Evolutionary conservation across 495 filamentous ascomycete genomes (phyloP).

Genomic region (Hypoxylon trugodes): DNA sequence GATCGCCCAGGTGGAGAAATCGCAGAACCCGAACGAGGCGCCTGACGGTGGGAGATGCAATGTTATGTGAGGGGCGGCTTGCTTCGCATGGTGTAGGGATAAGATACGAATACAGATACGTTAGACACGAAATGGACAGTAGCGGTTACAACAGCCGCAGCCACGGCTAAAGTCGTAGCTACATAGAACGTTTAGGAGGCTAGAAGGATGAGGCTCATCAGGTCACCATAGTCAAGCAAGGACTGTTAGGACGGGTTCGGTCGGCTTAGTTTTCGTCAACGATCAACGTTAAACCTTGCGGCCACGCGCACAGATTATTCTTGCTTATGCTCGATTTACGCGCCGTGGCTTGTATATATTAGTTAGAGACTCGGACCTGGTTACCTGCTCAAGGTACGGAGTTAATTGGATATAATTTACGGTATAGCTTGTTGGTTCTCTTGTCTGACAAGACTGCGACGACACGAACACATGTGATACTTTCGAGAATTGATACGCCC

Average conservation of each 20-base stretch:
- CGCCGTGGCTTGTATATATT: conserved; percentile 30
- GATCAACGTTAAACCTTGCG: conserved; percentile 7
- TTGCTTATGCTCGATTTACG: background rate
- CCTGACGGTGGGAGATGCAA: conserved; percentile 79
- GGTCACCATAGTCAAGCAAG: too few species aligned
- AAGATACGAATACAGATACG: conserved; percentile 9
- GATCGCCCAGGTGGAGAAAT: conserved; percentile 94
- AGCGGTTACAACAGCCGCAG: too few species aligned
- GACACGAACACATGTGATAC: background rate
- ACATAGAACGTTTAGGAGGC: conserved; percentile 8
- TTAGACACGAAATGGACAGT: conserved; percentile 15
- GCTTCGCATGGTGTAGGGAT: too few species aligned
- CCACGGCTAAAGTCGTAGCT: too few species aligned
- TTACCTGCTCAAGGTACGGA: conserved; percentile 5
- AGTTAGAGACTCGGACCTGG: conserved; percentile 1
- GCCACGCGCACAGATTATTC: conserved; percentile 5
- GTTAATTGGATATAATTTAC: conserved; percentile 18
- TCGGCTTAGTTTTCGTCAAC: conserved; percentile 2
- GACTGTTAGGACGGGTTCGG: too few species aligned
- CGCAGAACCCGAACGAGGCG: conserved; percentile 87
- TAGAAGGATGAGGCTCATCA: background rate
- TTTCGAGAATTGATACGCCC: too few species aligned
- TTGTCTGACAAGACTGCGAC: background rate
- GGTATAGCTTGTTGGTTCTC: background rate
- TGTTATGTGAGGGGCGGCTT: conserved; percentile 93